Conservation (phyloP, 345 rosid genomes). For the Kernera saxatilis region DNA sequence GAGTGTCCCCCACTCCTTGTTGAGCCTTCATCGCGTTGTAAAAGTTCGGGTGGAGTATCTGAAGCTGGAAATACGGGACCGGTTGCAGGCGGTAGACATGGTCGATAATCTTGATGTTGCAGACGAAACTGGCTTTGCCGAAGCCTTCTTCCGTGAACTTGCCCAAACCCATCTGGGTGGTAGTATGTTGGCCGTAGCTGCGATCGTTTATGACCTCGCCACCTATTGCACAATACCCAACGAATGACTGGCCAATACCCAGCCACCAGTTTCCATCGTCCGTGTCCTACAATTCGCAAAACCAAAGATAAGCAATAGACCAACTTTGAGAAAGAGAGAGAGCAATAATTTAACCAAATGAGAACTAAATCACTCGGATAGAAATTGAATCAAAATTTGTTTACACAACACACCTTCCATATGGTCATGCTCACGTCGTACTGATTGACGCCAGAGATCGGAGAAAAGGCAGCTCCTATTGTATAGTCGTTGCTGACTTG, state of each 20-base stretch:
- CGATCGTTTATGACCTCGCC: conserved; percentile 69
- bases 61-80: conserved; percentile 32
- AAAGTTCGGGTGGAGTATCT: conserved; percentile 51
- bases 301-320: background rate
- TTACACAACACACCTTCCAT: conserved; percentile 79
- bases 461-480: conserved; percentile 79
- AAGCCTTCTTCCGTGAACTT: conserved; percentile 60
- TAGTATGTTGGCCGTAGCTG: conserved; percentile 53
- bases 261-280: conserved; percentile 78
- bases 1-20: conserved; percentile 58
- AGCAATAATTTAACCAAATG: too few species aligned
- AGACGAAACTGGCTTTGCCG: conserved; percentile 49
- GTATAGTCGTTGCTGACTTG: conserved; percentile 61
- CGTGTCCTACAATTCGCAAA: conserved; percentile 40
- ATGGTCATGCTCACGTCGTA: conserved; percentile 69
- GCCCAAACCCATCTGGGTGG: conserved; percentile 86
- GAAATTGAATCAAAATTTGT: too few species aligned
- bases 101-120: conserved; percentile 55
- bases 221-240: conserved; percentile 98
- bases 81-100: conserved; percentile 47
- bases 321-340: too few species aligned
- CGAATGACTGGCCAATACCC: conserved; percentile 53
- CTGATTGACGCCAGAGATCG: conserved; percentile 53
- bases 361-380: too few species aligned
- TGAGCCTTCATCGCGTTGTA: conserved; percentile 55